Base-by-base conservation (phyloP, 805 yeast genomes). In the Dipodascopsis tothii region DNA sequence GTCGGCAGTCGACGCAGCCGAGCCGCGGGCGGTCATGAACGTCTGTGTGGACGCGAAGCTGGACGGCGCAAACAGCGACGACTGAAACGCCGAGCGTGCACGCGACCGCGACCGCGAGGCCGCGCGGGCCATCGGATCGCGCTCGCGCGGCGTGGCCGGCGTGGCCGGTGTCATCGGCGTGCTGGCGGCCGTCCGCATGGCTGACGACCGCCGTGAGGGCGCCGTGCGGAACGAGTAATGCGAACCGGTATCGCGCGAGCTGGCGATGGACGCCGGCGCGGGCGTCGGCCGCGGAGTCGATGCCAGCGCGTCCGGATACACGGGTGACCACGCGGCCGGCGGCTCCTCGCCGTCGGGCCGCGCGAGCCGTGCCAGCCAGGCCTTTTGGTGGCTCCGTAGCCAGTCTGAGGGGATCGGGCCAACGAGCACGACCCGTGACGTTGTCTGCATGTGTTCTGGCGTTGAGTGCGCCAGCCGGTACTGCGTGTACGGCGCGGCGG, bases 341-440 rank as follows among this genome's bases (percentile, higher is more conserved):
- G 47, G 43, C 21, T 43, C 46, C 5, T 32, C 42, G 30, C 43
- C 51, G 18, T 41, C 33, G 4, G 48, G 33, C 16, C 45, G 28
- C 33, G 53, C 39, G 2, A 49, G 42, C 9, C 53, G 36, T 9
- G 52, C 51, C 3, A 49, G 42, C 53, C 53, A 49, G 5, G 37
- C 19, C 34, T 46, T 43, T 30, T 49, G 53, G 19, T 52, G 59
- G 14, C 62, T 62, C 36, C 72, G 71, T 17, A 65, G 56, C 86
- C 85, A 82, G 9, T 71, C 58, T 20, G 62, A 60, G 0, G 88
- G 90, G 2, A 79, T 58, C 0, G 70, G 66, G 0, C 90, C 90
- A 3, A 83, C 51, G 5, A 80, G 62, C 0, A 73, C 60, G 1
- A 71, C 65, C 38, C 66, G 65, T 1, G 84, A 70, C 7, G 66